A percentile compares a stretch with the other conserved stretches of the same genome.
These are phyloP conservation scores for Colletotrichum nymphaeae DNA, from an alignment of 2,329 filamentous ascomycete genomes.

Conservation along the genomic window DNA sequence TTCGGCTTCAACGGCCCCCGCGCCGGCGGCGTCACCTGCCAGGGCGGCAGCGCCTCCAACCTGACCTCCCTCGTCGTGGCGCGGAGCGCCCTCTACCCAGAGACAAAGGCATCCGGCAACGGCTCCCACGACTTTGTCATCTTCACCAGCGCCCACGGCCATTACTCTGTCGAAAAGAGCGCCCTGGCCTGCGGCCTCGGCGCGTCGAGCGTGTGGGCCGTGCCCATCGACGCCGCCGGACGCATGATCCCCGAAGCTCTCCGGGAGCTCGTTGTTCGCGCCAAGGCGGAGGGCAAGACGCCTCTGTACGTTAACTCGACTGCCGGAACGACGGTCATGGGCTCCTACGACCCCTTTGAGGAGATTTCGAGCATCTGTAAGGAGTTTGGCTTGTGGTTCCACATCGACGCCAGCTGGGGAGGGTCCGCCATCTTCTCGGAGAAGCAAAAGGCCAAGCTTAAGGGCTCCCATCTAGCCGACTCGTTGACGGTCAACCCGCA, in stretches of 20 bases:
- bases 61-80: constrained; percentile 87
- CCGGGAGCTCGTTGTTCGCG: constrained; percentile 69
- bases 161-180: constrained; percentile 95
- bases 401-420: constrained; percentile 94
- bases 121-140: constrained; percentile 75
- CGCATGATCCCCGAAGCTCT: constrained; percentile 77
- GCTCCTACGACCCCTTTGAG: constrained; percentile 85
- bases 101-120: constrained; percentile 81
- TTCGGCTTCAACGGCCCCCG: constrained; percentile 81
- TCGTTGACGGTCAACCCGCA: constrained; percentile 92
- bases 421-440: constrained; percentile 83
- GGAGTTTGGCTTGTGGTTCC: constrained; percentile 84
- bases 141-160: constrained; percentile 90
- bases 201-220: constrained; percentile 75
- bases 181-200: constrained; percentile 92
- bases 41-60: constrained; percentile 88
- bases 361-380: constrained; percentile 78
- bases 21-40: constrained; percentile 80
- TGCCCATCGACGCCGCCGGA: constrained; percentile 79
- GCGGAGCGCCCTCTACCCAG: constrained; percentile 85
- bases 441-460: constrained; percentile 72
- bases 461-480: constrained; percentile 79
- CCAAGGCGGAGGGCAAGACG: constrained; percentile 76
- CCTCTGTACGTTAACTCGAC: constrained; percentile 97
- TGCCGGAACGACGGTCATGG: constrained; percentile 92